Evolutionary conservation across 495 filamentous ascomycete genomes (phyloP).

Genomic region (Penicillium steckii): DNA sequence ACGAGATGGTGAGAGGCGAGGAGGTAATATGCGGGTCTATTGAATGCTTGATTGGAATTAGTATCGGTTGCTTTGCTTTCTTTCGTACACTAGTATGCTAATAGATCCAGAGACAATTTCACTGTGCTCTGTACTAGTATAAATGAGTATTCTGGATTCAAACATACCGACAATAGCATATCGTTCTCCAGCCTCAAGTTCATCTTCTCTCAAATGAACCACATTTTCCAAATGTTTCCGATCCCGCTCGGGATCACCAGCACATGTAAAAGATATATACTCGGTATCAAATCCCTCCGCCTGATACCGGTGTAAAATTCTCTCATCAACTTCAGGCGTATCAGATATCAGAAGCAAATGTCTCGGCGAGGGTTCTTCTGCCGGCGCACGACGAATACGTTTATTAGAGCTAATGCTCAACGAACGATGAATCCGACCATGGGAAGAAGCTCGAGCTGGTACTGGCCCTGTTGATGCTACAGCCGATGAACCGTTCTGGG

Average conservation of each 20-base stretch:
- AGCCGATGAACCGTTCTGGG: not conserved
- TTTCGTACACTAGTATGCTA: no score
- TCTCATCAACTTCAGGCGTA: constrained; percentile 53
- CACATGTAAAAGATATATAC: constrained; percentile 54
- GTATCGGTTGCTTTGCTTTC: not conserved
- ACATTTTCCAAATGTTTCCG: constrained; percentile 42
- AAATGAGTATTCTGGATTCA: no score
- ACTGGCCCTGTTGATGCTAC: not conserved
- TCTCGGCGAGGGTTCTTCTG: constrained; percentile 19
- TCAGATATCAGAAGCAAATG: constrained; percentile 62
- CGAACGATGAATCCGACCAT: not conserved
- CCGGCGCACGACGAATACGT: constrained; percentile 7
- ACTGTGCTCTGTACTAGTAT: no score
- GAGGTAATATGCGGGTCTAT: constrained; percentile 55
- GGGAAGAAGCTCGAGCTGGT: not conserved
- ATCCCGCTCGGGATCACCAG: constrained; percentile 39
- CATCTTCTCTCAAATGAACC: constrained; percentile 44
- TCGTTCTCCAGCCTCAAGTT: constrained; percentile 42
- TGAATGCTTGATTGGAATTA: constrained; percentile 43
- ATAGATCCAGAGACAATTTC: no score
- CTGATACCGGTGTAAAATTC: constrained; percentile 54
- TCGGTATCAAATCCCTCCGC: constrained; percentile 64
- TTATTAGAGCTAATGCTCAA: constrained; percentile 8
- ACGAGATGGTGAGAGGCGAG: constrained; percentile 52
- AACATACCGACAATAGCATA: constrained; percentile 49